These are phyloP conservation scores for Cucumis cinereus DNA, from an alignment of 306 rosid species.

Conservation along the genomic window DNA sequence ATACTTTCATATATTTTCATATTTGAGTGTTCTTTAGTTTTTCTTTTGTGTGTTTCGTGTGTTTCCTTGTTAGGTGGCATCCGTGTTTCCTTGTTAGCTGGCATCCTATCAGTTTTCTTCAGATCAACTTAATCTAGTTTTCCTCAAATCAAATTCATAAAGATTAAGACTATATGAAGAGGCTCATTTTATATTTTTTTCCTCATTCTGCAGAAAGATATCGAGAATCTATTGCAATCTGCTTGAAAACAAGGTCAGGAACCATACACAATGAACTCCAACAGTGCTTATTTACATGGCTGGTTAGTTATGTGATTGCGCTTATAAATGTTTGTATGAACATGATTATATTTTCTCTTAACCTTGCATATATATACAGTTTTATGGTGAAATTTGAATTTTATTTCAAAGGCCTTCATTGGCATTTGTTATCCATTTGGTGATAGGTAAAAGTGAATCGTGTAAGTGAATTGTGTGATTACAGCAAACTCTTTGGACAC, in stretches of 20 bases:
- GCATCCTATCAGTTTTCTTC: too few species aligned
- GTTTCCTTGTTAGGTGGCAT: too few species aligned
- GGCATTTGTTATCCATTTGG: neutral
- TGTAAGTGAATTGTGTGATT: neutral
- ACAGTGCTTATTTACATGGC: neutral
- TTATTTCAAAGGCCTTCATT: neutral
- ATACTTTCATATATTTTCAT: too few species aligned
- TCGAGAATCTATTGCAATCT: slow-evolving; percentile 46
- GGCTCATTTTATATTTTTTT: neutral
- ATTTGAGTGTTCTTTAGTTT: too few species aligned
- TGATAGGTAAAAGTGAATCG: neutral
- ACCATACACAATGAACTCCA: neutral
- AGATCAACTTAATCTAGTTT: too few species aligned
- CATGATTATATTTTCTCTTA: neutral
- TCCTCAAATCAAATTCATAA: neutral
- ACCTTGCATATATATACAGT: neutral
- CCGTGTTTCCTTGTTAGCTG: too few species aligned
- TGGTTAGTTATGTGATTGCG: neutral
- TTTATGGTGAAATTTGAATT: neutral
- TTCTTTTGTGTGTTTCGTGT: too few species aligned
- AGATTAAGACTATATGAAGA: neutral
- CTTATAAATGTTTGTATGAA: neutral
- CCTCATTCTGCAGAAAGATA: slow-evolving; percentile 63
- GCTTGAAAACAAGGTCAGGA: slow-evolving; percentile 31
- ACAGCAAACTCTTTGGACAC: neutral